phyloP scores from a whole-genome alignment of 805 yeast species.

The Starmerella sirachaensis region DNA sequence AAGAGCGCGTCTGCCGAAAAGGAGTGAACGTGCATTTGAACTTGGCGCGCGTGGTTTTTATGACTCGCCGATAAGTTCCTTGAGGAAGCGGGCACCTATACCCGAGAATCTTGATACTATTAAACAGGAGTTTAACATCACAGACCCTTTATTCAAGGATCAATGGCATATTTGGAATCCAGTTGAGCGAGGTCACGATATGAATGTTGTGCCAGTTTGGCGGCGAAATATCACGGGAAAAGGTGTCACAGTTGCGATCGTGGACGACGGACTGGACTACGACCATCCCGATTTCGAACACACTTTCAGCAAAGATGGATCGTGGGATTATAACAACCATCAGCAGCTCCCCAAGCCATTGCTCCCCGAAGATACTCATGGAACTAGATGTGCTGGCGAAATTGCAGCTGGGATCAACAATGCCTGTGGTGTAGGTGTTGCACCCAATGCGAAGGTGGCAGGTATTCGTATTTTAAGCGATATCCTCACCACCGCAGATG shows the following conservation, averaged over 20 bases:
- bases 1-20: not conserved
- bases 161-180: conserved; percentile 93
- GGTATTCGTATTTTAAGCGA: conserved; percentile 86
- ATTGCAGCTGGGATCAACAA: conserved; percentile 75
- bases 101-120: conserved; percentile 9
- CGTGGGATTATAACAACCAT: conserved; percentile 86
- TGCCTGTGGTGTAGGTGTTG: conserved; percentile 95
- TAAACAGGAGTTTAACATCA: conserved; percentile 41
- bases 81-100: conserved; percentile 16
- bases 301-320: conserved; percentile 56
- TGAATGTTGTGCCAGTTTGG: conserved; percentile 84
- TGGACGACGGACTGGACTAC: conserved; percentile 89
- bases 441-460: conserved; percentile 70
- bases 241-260: conserved; percentile 74
- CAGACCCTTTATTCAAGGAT: conserved; percentile 67
- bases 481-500: conserved; percentile 69
- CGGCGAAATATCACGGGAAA: conserved; percentile 63
- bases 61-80: conserved; percentile 1
- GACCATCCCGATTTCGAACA: conserved; percentile 59
- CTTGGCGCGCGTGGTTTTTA: conserved; percentile 9
- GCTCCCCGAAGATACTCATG: conserved; percentile 76
- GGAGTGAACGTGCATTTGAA: conserved; percentile 1
- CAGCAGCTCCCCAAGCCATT: conserved; percentile 67
- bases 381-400: conserved; percentile 97
- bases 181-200: conserved; percentile 62